Percentiles rank a stretch among this genome's conserved stretches.
phyloP scores from a whole-genome alignment of 2,329 filamentous ascomycete genomes.

The Pseudocercospora crystallina region DNA sequence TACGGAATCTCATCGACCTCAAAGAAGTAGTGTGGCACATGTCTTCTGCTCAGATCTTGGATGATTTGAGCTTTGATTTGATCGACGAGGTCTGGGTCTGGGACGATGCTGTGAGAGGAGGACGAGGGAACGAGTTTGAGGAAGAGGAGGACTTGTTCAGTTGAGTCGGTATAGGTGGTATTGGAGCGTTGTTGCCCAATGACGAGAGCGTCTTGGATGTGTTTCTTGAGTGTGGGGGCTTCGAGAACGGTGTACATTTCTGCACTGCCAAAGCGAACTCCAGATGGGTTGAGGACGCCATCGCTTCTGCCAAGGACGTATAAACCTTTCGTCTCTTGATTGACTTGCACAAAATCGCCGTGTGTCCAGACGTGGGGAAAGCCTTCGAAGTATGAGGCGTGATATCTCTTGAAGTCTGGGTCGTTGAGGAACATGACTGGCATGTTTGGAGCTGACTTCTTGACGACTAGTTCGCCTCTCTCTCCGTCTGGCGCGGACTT shows the following conservation, averaged over 20 bases:
- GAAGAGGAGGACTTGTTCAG: constrained; percentile 59
- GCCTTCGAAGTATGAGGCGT: constrained; percentile 43
- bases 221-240: constrained; percentile 55
- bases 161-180: constrained; percentile 39
- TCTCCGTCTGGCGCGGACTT: constrained; percentile 59
- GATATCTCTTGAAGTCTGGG: constrained; percentile 38
- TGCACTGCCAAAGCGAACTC: constrained; percentile 72
- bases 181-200: constrained; percentile 69
- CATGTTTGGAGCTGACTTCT: constrained; percentile 69
- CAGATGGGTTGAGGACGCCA: constrained; percentile 74
- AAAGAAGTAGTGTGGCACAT: constrained; percentile 15
- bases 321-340: constrained; percentile 64
- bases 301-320: constrained; percentile 68
- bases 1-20: constrained; percentile 12
- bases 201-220: constrained; percentile 68
- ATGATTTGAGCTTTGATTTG: constrained; percentile 5
- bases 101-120: background rate
- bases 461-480: constrained; percentile 70
- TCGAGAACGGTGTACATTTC: constrained; percentile 76
- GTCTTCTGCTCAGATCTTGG: constrained; percentile 11
- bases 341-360: constrained; percentile 71
- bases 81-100: background rate
- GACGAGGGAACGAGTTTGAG: constrained; percentile 29
- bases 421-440: constrained; percentile 53
- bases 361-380: constrained; percentile 69